Evolutionary conservation across 2,329 filamentous ascomycete species (phyloP).

Genomic region (Penicillium brevicompactum): DNA sequence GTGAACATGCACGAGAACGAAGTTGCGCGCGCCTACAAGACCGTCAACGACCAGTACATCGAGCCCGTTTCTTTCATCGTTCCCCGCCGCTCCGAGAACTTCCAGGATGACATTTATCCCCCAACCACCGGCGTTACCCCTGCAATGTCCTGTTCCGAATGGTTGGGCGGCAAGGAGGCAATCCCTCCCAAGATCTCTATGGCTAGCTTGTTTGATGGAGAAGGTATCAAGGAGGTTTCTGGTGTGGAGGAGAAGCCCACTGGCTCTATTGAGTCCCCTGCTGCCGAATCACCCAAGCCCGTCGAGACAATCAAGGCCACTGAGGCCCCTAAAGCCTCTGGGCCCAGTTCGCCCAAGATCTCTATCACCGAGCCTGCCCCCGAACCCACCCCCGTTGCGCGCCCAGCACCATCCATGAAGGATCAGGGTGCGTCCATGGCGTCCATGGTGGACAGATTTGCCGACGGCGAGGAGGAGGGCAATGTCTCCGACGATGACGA

Average conservation of each 20-base stretch:
- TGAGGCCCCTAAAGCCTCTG: conserved; percentile 25
- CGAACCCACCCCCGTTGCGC: conserved; percentile 39
- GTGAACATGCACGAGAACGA: conserved; percentile 98
- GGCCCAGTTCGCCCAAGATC: conserved; percentile 36
- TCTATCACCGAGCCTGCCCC: conserved; percentile 30
- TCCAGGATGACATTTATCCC: conserved; percentile 96
- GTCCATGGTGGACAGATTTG: conserved; percentile 81
- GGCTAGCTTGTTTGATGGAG: conserved; percentile 86
- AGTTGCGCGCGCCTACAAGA: conserved; percentile 94
- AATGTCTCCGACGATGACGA: conserved; percentile 63
- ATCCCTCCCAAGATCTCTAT: conserved; percentile 91
- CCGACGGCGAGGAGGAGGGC: conserved; percentile 69
- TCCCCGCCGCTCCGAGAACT: conserved; percentile 86
- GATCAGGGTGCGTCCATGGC: conserved; percentile 88
- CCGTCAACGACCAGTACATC: conserved; percentile 89
- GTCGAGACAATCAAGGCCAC: conserved; percentile 45
- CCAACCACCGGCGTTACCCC: conserved; percentile 79
- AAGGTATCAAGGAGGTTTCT: conserved; percentile 73
- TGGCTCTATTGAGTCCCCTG: conserved; percentile 39
- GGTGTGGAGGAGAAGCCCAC: conserved; percentile 45
- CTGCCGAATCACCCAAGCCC: conserved; percentile 38
- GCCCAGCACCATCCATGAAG: conserved; percentile 69
- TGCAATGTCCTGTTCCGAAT: conserved; percentile 77
- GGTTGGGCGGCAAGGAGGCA: conserved; percentile 81
- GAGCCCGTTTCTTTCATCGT: conserved; percentile 98